A percentile compares a stretch with the other conserved stretches of the same genome.
These are phyloP conservation scores for Tuctoria greenei DNA, from an alignment of 176 grass and related monocot species.

Conservation along the genomic window DNA sequence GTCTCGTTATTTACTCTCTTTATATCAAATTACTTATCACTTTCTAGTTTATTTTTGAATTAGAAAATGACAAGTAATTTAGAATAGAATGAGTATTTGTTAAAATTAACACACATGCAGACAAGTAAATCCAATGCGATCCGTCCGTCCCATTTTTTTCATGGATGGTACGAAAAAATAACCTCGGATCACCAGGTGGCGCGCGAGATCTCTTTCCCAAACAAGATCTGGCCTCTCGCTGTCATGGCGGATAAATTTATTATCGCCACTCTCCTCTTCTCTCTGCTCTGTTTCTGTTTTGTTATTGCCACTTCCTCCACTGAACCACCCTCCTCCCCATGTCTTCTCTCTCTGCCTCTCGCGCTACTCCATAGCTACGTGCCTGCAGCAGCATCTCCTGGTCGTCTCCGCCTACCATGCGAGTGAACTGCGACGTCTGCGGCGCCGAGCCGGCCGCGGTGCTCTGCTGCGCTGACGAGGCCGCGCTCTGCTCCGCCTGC, in stretches of 20 bases:
- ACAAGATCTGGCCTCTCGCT: slow-evolving; percentile 21
- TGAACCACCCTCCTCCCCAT: slow-evolving; percentile 9
- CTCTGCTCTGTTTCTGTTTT: slow-evolving; percentile 10
- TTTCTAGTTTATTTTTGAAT: too few species aligned
- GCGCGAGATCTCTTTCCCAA: neutral
- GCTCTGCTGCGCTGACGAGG: slow-evolving; percentile 91
- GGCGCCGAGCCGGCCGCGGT: slow-evolving; percentile 57
- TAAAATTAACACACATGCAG: too few species aligned
- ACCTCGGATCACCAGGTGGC: neutral
- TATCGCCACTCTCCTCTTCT: neutral
- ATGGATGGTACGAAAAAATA: too few species aligned
- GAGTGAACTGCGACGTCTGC: slow-evolving; percentile 82
- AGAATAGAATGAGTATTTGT: too few species aligned
- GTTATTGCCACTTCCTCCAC: slow-evolving; percentile 15
- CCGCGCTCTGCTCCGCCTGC: slow-evolving; percentile 77
- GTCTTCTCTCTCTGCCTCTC: neutral
- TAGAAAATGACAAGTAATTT: too few species aligned
- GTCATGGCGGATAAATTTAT: slow-evolving; percentile 36
- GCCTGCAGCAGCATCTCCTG: neutral
- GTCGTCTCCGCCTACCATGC: slow-evolving; percentile 40
- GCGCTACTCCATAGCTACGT: neutral
- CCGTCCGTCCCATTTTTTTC: too few species aligned
- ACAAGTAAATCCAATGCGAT: too few species aligned
- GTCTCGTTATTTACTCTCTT: too few species aligned
- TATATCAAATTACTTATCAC: too few species aligned